These are phyloP conservation scores for Pseudogymnoascus sp. DNA, from an alignment of 2,329 filamentous ascomycete genomes.

Conservation along the genomic window DNA sequence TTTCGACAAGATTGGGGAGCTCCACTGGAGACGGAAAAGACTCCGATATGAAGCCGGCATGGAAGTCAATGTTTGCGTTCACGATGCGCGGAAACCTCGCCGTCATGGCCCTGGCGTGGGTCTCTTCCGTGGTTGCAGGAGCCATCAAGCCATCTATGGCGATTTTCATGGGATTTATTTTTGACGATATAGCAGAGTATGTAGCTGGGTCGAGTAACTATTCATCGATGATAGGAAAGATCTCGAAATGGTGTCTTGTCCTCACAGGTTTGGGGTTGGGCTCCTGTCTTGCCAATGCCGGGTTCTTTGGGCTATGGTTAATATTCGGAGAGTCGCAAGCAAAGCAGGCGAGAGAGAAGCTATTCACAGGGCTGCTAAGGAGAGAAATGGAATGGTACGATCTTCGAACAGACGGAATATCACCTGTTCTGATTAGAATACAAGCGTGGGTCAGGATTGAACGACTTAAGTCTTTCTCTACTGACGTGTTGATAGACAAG, in stretches of 20 bases:
- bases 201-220: slow-evolving; percentile 47
- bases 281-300: slow-evolving; percentile 60
- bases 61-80: slow-evolving; percentile 58
- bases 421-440: slow-evolving; percentile 62
- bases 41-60: slow-evolving; percentile 2
- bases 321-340: slow-evolving; percentile 77
- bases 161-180: slow-evolving; percentile 67
- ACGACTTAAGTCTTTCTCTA: not conserved
- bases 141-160: slow-evolving; percentile 58
- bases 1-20: not conserved
- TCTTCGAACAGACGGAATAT: slow-evolving; percentile 59
- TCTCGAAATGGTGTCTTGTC: slow-evolving; percentile 54
- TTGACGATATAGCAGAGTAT: slow-evolving; percentile 62
- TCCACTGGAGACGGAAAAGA: not conserved
- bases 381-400: slow-evolving; percentile 83
- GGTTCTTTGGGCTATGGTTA: slow-evolving; percentile 65
- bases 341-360: slow-evolving; percentile 49
- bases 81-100: slow-evolving; percentile 53
- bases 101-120: slow-evolving; percentile 46
- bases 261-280: slow-evolving; percentile 56
- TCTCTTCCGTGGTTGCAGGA: slow-evolving; percentile 52
- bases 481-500: slow-evolving; percentile 51
- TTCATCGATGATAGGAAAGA: slow-evolving; percentile 44
- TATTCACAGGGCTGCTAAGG: slow-evolving; percentile 63
- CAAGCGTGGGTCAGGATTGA: slow-evolving; percentile 56